Conservation (phyloP, 139 green algal species). For the Zygnema circumcarinatum region DNA sequence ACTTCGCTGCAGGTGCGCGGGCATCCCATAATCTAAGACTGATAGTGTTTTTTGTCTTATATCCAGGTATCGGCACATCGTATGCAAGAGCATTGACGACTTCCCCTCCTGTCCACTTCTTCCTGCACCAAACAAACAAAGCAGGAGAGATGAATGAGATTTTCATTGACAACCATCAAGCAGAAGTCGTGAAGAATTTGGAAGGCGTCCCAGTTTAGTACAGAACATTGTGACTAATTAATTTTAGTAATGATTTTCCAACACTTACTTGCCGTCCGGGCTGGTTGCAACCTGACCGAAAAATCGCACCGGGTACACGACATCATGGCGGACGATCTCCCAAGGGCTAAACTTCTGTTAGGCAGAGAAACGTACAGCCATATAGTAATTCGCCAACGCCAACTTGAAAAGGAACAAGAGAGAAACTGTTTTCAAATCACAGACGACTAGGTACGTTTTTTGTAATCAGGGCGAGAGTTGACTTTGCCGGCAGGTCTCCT, state of each 20-base stretch:
- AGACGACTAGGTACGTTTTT: no score
- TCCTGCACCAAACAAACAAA: constrained; percentile 28
- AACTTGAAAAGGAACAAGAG: no score
- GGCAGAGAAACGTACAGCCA: no score
- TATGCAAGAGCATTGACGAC: constrained; percentile 70
- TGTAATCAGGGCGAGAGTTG: no score
- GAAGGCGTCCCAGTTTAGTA: not conserved
- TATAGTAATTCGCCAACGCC: not conserved
- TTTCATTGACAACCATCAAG: not conserved
- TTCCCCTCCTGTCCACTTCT: constrained; percentile 66
- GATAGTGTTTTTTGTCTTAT: constrained; percentile 83
- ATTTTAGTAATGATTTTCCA: not conserved
- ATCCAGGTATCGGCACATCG: constrained; percentile 95
- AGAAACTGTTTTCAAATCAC: no score
- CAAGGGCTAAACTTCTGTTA: constrained; percentile 40
- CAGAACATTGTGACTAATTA: not conserved
- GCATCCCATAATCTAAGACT: constrained; percentile 96
- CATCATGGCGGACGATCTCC: constrained; percentile 20
- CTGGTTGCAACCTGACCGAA: constrained; percentile 65
- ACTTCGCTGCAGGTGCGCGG: constrained; percentile 68
- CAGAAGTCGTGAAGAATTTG: not conserved
- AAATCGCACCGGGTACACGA: constrained; percentile 64
- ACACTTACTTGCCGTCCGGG: constrained; percentile 36
- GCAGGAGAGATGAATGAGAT: not conserved
- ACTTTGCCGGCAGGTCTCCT: no score